These are phyloP conservation scores for Stropharia rugosoannulata DNA, from an alignment of 768 basidiomycete genomes.

Conservation along the genomic window DNA sequence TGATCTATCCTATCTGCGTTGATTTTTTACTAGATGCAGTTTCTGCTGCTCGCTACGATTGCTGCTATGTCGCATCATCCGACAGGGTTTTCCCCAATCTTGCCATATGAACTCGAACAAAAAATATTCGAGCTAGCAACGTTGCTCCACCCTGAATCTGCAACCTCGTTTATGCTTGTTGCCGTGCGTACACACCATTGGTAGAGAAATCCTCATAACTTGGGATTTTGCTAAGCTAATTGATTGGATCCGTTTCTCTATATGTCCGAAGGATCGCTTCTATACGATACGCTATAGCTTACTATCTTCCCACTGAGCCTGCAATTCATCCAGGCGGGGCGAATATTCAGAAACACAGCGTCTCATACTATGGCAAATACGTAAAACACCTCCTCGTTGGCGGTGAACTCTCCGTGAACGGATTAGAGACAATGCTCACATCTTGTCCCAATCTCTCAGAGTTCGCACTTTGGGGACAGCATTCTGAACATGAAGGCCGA, in stretches of 20 bases:
- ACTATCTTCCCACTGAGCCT: neutral
- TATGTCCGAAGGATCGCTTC: slow-evolving; percentile 6
- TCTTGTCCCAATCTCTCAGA: slow-evolving; percentile 5
- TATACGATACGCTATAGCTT: slow-evolving; percentile 2
- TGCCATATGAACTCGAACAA: neutral
- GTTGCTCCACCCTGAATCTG: neutral
- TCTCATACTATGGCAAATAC: slow-evolving; percentile 6
- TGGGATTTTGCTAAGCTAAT: neutral
- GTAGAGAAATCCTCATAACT: neutral
- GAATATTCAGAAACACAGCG: neutral
- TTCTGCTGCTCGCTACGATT: too few species aligned
- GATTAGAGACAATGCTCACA: neutral
- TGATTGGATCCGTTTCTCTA: neutral
- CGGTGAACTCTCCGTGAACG: neutral
- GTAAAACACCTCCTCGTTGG: slow-evolving; percentile 12
- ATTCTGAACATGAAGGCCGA: neutral
- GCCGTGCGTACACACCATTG: slow-evolving; percentile 11
- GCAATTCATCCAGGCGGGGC: neutral
- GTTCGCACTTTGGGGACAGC: neutral
- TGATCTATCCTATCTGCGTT: too few species aligned
- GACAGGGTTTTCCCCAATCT: neutral
- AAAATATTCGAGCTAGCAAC: neutral
- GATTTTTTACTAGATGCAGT: too few species aligned
- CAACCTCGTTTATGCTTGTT: slow-evolving; percentile 10
- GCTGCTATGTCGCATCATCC: too few species aligned